Base-by-base conservation (phyloP, 441 rosid species). In the Aquilaria agallochum region DNA sequence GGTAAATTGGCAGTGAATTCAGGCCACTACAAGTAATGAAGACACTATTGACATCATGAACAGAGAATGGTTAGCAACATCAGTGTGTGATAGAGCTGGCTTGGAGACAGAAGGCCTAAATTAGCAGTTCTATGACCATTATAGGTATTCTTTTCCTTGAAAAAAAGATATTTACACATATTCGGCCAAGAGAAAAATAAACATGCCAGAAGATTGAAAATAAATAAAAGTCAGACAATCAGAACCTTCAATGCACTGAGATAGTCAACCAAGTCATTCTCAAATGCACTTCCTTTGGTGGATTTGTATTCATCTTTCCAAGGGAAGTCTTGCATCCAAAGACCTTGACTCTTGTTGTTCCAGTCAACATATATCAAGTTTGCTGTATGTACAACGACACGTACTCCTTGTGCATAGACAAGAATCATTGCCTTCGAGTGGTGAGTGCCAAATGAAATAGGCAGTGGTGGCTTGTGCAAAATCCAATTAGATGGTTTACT, bases 311-410 rank as follows among this genome's bases (percentile, higher is more conserved):
- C 78, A 72, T 83, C 87, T 79, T 94, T 94, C 96, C 89, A 89
- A 42, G 99, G 99, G 72, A 95, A 95, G 83, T 95, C 97, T 87
- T 91, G 96, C 94, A 89, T 86, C 99, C 97, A 91, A 73, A 95
- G 74, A 58, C 96, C 99, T 83, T 91, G 99, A 65, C 81, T 89
- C 76, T 91, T 95, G 78, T 91, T 87, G 71, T 95, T 95, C 99
- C 99, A 95, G 73, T 91, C 99, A 68, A 89, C 92, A 59, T 80
- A 60, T 72, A 91, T 95, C 62, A 95, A 73, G 75, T 91, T 95
- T 30, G 97, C 97, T 0, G 99, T 94, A 69, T 94, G 99, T 46
- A 94, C 83, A 67, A 89, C 80, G 70, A 94, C 66, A 78, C 97
- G 80, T 55, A 94, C 85, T 58, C 99, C 96, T 63, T 46, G 80